A percentile compares a stretch with the other conserved stretches of the same genome.
These are phyloP conservation scores for Ceratobasidium sp. DNA, from an alignment of 1,284 basidiomycete species.

Conservation along the genomic window DNA sequence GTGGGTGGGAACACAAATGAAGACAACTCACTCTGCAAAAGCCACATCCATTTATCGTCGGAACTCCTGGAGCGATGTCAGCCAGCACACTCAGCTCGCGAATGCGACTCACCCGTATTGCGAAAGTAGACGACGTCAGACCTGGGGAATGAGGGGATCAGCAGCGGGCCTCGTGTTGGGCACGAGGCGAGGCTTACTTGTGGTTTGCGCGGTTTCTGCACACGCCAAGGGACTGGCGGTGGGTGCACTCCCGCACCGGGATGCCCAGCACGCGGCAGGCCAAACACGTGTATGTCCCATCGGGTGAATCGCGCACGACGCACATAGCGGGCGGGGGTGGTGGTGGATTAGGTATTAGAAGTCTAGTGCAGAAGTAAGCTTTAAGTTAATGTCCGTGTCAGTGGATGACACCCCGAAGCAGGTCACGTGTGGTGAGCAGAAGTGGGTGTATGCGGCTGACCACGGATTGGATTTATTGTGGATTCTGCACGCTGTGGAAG, in stretches of 20 bases:
- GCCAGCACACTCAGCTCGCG: not conserved
- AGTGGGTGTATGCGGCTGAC: constrained; percentile 11
- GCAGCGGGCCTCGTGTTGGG: constrained; percentile 17
- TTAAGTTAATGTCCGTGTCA: not conserved
- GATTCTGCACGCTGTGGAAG: no score
- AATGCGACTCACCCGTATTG: constrained; percentile 43
- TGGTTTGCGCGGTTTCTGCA: constrained; percentile 40
- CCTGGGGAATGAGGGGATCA: constrained; percentile 19
- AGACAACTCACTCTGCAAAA: constrained; percentile 42
- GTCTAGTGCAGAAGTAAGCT: not conserved
- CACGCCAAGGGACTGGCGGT: constrained; percentile 35
- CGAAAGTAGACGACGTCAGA: constrained; percentile 42
- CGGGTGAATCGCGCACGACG: constrained; percentile 37
- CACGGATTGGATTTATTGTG: not conserved
- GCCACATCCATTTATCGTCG: constrained; percentile 42
- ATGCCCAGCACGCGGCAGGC: constrained; percentile 28
- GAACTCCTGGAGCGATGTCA: constrained; percentile 12
- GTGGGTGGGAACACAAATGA: not conserved
- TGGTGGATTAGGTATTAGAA: not conserved
- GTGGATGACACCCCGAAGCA: not conserved
- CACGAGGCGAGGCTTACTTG: constrained; percentile 24
- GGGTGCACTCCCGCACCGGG: constrained; percentile 32
- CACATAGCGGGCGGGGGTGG: constrained; percentile 28
- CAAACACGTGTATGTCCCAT: constrained; percentile 38
- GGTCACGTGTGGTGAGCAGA: constrained; percentile 26